Conservation (phyloP, 1,284 basidiomycete genomes). For the Mycena sp. region DNA sequence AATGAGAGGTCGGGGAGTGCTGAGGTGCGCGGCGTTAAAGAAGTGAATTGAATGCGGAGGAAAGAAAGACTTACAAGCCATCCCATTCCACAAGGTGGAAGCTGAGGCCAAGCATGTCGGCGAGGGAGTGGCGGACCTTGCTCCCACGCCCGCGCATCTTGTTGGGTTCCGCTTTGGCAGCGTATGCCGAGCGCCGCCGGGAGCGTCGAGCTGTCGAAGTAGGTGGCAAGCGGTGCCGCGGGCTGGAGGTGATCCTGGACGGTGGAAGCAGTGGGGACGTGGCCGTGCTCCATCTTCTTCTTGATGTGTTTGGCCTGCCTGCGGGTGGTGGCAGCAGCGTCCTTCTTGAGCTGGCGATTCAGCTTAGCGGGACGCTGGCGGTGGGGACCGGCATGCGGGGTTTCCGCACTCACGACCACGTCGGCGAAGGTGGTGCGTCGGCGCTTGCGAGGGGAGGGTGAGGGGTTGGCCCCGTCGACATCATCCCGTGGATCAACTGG, state of each 20-base stretch:
- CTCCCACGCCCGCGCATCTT: background rate
- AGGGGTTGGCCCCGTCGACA: background rate
- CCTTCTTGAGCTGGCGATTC: too few species aligned
- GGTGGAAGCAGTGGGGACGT: background rate
- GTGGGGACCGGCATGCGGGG: too few species aligned
- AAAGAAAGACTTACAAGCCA: background rate
- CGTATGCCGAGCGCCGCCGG: background rate
- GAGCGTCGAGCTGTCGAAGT: background rate
- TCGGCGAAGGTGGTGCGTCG: background rate
- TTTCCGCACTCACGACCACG: too few species aligned
- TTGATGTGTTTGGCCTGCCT: too few species aligned
- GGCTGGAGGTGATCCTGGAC: background rate
- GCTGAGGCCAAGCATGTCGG: background rate
- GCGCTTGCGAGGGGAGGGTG: background rate
- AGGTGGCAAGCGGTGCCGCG: background rate
- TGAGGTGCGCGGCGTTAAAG: background rate
- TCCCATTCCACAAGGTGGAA: slow-evolving; percentile 9
- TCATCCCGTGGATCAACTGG: background rate
- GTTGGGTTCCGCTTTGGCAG: background rate
- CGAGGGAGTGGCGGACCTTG: slow-evolving; percentile 1
- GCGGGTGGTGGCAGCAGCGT: too few species aligned
- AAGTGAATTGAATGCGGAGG: background rate
- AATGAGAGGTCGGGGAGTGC: background rate
- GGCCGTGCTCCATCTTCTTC: background rate
- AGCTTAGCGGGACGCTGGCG: too few species aligned